phyloP scores from a whole-genome alignment of 139 green algal genomes.

The Haematococcus sp. region DNA sequence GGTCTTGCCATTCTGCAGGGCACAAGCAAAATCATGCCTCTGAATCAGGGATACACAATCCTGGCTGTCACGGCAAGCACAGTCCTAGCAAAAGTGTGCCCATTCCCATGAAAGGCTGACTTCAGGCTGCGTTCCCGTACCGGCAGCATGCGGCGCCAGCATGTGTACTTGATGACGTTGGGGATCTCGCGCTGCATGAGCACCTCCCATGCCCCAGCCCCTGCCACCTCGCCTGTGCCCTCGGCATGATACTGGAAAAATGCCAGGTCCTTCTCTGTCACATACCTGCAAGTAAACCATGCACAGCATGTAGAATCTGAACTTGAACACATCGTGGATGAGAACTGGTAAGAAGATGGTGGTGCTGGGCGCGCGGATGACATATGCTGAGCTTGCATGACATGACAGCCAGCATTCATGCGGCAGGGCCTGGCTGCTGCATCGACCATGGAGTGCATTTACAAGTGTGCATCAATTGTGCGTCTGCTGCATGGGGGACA shows the following conservation, averaged over 20 bases:
- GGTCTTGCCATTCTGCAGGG: constrained; percentile 66
- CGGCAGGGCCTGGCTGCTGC: too few relatives aligned
- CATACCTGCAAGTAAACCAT: constrained; percentile 51
- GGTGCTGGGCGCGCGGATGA: too few relatives aligned
- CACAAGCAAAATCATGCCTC: background rate
- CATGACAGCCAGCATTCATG: too few relatives aligned
- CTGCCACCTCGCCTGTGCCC: constrained; percentile 14
- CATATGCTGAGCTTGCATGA: too few relatives aligned
- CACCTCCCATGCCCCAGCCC: constrained; percentile 45
- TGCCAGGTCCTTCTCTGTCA: constrained; percentile 60
- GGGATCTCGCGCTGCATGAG: constrained; percentile 71
- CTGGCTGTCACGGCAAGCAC: too few relatives aligned
- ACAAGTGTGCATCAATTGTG: too few relatives aligned
- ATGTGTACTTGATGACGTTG: constrained; percentile 59
- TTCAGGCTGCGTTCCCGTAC: constrained; percentile 22
- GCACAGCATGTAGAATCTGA: background rate
- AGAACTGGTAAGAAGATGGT: background rate
- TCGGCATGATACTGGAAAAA: constrained; percentile 65
- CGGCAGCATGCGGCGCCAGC: constrained; percentile 64
- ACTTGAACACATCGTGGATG: background rate
- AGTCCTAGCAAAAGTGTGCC: background rate
- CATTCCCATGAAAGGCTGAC: too few relatives aligned
- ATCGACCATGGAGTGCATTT: constrained; percentile 10
- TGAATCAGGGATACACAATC: background rate
- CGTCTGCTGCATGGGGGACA: too few relatives aligned